Conservation (phyloP, 192 early-diverging fungal genomes). For the Kickxella alabastrina region DNA sequence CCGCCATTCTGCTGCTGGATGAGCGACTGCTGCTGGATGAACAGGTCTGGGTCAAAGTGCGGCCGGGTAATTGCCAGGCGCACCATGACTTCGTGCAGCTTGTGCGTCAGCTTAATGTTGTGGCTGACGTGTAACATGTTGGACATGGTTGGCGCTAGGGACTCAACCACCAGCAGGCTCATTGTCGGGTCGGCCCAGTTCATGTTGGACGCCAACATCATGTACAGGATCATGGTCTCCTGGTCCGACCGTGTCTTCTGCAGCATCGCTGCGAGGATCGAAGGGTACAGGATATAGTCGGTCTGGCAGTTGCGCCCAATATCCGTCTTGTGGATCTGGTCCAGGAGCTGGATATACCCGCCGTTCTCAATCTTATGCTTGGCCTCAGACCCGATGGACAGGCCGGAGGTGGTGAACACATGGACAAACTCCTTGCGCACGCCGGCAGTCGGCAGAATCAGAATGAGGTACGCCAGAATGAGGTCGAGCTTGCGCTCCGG, state of each 20-base stretch:
- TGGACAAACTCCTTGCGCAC: slow-evolving; percentile 62
- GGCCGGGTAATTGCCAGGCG: slow-evolving; percentile 47
- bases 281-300: slow-evolving; percentile 50
- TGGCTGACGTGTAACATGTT: slow-evolving; percentile 31
- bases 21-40: slow-evolving; percentile 43
- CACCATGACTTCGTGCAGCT: slow-evolving; percentile 49
- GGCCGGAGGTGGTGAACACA: slow-evolving; percentile 33
- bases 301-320: slow-evolving; percentile 45
- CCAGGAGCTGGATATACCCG: slow-evolving; percentile 39
- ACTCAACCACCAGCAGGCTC: slow-evolving; percentile 50
- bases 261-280: slow-evolving; percentile 45
- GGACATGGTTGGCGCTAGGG: slow-evolving; percentile 42
- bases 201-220: slow-evolving; percentile 42
- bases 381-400: slow-evolving; percentile 17
- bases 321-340: slow-evolving; percentile 45
- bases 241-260: slow-evolving; percentile 46
- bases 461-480: slow-evolving; percentile 74
- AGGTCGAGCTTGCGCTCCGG: slow-evolving; percentile 26
- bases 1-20: slow-evolving; percentile 16
- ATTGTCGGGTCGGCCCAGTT: slow-evolving; percentile 44
- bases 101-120: slow-evolving; percentile 48
- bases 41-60: slow-evolving; percentile 51
- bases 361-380: slow-evolving; percentile 41
- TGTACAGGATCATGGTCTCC: slow-evolving; percentile 48
- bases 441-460: slow-evolving; percentile 74